phyloP scores from a whole-genome alignment of 1,284 basidiomycete genomes.

The Abortiporus biennis region DNA sequence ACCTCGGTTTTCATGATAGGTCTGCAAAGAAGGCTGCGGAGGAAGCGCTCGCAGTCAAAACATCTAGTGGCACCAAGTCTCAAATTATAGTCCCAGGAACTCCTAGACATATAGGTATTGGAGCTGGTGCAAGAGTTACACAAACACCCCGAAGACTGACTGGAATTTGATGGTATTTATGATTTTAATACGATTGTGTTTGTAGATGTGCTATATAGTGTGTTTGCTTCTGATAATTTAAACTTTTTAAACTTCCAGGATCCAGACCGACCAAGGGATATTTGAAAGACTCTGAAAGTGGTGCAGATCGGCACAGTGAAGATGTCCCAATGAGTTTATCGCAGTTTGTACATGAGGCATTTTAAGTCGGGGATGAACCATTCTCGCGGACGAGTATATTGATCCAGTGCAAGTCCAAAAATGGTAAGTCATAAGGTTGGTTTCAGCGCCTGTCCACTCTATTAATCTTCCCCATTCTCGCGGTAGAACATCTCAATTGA shows the following conservation, averaged over 20 bases:
- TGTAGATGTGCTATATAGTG: not conserved
- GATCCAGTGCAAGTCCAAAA: too few relatives aligned
- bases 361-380: too few relatives aligned
- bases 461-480: too few relatives aligned
- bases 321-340: too few relatives aligned
- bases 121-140: constrained; percentile 53
- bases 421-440: too few relatives aligned
- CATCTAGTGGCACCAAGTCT: constrained; percentile 49
- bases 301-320: not conserved
- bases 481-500: too few relatives aligned
- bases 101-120: constrained; percentile 68
- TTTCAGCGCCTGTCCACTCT: too few relatives aligned
- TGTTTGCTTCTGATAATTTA: not conserved
- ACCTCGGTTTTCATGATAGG: constrained; percentile 30
- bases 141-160: constrained; percentile 59
- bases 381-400: too few relatives aligned
- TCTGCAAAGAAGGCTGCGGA: constrained; percentile 60
- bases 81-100: constrained; percentile 79
- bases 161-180: constrained; percentile 20
- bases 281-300: not conserved
- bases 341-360: too few relatives aligned
- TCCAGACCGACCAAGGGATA: not conserved
- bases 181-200: not conserved
- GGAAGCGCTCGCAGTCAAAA: constrained; percentile 55
- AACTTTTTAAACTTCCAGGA: not conserved